A percentile compares a stretch with the other conserved stretches of the same genome.
Conservation (phyloP, 345 rosid genomes). For the Citrus medica region DNA sequence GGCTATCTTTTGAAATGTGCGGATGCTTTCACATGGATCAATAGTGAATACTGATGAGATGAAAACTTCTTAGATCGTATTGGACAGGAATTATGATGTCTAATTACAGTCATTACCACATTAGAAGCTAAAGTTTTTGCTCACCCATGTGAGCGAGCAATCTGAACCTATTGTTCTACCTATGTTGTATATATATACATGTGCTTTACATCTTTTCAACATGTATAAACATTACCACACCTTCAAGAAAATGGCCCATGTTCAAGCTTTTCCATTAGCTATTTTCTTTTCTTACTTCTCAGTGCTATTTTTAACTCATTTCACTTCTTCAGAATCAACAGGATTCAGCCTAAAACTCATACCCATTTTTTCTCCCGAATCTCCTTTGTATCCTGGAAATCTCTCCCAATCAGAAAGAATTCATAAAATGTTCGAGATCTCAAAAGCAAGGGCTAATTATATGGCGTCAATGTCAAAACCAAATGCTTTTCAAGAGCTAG, state of each 20-base stretch:
- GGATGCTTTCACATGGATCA: too few species aligned
- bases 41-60: too few species aligned
- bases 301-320: background rate
- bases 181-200: too few species aligned
- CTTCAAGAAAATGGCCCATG: background rate
- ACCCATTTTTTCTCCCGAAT: background rate
- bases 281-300: background rate
- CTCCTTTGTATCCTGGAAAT: background rate
- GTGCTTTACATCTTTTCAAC: too few species aligned
- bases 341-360: background rate
- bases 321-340: background rate
- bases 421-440: background rate
- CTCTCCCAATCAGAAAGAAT: background rate
- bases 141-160: too few species aligned
- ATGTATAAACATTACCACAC: background rate
- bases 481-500: background rate
- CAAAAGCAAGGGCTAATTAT: background rate
- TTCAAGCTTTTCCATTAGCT: background rate
- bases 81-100: too few species aligned
- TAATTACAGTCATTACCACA: too few species aligned
- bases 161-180: too few species aligned
- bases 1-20: too few species aligned
- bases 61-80: too few species aligned
- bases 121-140: too few species aligned
- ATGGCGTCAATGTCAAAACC: background rate